A percentile compares a stretch with the other conserved stretches of the same genome.
Conservation (phyloP, 2,329 filamentous ascomycete species). For the Penicillium sp. region DNA sequence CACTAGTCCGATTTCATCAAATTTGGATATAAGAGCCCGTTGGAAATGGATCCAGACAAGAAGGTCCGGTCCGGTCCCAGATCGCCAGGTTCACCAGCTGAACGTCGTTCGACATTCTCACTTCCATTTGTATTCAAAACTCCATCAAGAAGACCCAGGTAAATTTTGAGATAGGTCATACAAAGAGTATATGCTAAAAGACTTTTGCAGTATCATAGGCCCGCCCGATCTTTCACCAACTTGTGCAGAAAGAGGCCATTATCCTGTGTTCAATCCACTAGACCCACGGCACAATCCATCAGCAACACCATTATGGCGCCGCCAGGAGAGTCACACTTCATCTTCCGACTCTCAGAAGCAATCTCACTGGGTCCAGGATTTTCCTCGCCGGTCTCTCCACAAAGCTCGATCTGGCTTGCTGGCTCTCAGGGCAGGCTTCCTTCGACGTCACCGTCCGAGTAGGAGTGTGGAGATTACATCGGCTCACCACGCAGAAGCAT, state of each 20-base stretch:
- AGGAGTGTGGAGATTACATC: background rate
- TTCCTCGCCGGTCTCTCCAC: slow-evolving; percentile 31
- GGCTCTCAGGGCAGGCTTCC: slow-evolving; percentile 30
- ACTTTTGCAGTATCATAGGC: slow-evolving; percentile 7
- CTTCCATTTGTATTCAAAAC: slow-evolving; percentile 24
- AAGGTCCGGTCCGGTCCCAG: background rate
- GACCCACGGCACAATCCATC: slow-evolving; percentile 38
- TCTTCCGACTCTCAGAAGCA: slow-evolving; percentile 18
- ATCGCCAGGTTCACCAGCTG: background rate
- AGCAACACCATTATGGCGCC: slow-evolving; percentile 7
- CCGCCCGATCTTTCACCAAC: slow-evolving; percentile 15
- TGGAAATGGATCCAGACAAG: background rate
- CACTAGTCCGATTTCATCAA: background rate
- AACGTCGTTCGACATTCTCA: slow-evolving; percentile 9
- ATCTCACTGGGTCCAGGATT: slow-evolving; percentile 25
- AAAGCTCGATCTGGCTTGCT: slow-evolving; percentile 33
- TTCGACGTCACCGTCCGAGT: slow-evolving; percentile 14
- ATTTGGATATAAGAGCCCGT: background rate
- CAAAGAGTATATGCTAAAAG: background rate
- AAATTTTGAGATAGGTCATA: background rate
- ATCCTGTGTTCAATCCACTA: slow-evolving; percentile 37
- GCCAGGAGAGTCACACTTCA: slow-evolving; percentile 12
- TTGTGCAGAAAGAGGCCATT: slow-evolving; percentile 35
- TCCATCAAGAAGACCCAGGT: slow-evolving; percentile 25
- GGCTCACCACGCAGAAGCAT: background rate